These are phyloP conservation scores for Syzygium oleosum DNA, from an alignment of 345 rosid species.

Conservation along the genomic window DNA sequence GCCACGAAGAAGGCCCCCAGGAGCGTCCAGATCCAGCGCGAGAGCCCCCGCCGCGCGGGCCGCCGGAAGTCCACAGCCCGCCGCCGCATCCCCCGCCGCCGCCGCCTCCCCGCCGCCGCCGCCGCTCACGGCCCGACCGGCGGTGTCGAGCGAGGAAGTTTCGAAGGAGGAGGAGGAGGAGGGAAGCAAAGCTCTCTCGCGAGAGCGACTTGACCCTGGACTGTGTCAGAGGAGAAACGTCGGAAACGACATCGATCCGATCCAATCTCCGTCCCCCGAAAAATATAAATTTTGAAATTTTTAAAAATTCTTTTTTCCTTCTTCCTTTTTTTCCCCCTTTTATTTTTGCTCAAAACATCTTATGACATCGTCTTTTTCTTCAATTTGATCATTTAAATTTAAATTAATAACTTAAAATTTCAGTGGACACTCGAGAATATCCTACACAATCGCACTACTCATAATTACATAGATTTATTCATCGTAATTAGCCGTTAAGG, in stretches of 20 bases:
- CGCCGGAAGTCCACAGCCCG: conserved; percentile 94
- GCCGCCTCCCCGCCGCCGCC: background rate
- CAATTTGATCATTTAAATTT: too few species aligned
- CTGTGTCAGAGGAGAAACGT: background rate
- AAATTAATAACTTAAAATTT: too few species aligned
- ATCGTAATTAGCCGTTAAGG: background rate
- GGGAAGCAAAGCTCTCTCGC: background rate
- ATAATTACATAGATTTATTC: background rate
- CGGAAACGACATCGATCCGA: background rate
- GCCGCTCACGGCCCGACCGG: background rate
- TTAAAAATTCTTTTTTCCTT: too few species aligned
- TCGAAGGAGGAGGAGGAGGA: background rate
- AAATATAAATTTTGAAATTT: too few species aligned
- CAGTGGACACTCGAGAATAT: background rate
- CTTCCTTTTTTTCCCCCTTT: rapidly evolving
- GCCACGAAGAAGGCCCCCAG: conserved; percentile 51
- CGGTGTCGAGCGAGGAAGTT: background rate
- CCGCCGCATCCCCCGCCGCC: conserved; percentile 56
- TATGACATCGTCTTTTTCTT: background rate
- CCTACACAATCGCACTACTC: background rate
- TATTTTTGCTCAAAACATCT: background rate
- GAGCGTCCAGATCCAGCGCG: conserved; percentile 76
- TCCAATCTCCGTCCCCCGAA: background rate
- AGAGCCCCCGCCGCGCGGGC: conserved; percentile 69
- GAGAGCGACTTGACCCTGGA: background rate